A percentile compares a stretch with the other conserved stretches of the same genome.
These are phyloP conservation scores for Hymenoscyphus occultus DNA, from an alignment of 2,329 filamentous ascomycete species.

Conservation along the genomic window DNA sequence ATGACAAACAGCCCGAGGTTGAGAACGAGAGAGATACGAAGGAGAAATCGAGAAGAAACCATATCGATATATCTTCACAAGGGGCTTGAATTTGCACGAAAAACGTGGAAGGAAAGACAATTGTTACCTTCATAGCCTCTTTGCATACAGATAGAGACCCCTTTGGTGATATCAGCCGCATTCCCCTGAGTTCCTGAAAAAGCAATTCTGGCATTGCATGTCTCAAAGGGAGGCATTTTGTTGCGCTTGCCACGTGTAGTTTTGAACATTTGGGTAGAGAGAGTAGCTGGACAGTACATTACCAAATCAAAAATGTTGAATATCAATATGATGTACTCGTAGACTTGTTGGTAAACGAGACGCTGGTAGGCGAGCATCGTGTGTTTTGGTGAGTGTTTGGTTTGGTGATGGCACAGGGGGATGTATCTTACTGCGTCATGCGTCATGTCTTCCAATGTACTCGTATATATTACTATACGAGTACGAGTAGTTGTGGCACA, in stretches of 20 bases:
- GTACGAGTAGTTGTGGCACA: too few relatives aligned
- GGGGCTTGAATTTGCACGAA: neutral
- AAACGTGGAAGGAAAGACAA: neutral
- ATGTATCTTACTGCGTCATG: too few relatives aligned
- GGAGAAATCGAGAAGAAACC: neutral
- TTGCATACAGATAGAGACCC: neutral
- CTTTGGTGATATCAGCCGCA: neutral
- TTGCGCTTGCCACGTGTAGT: neutral
- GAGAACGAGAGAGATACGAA: neutral
- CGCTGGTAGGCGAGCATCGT: too few relatives aligned
- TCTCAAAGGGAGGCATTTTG: neutral
- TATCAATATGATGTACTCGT: too few relatives aligned
- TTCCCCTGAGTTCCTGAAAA: neutral
- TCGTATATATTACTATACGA: too few relatives aligned
- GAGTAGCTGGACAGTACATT: too few relatives aligned
- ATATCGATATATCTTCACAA: neutral
- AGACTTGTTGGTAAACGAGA: too few relatives aligned
- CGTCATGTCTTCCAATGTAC: too few relatives aligned
- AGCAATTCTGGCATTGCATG: conserved; percentile 1
- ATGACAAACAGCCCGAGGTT: neutral
- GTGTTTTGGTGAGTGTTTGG: too few relatives aligned
- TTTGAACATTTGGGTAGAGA: neutral
- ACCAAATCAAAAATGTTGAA: too few relatives aligned
- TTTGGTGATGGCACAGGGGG: too few relatives aligned
- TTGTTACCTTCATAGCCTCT: neutral